Conservation (phyloP, 352 stramenopile genomes). For the Phytophthora pseudosyringae region DNA sequence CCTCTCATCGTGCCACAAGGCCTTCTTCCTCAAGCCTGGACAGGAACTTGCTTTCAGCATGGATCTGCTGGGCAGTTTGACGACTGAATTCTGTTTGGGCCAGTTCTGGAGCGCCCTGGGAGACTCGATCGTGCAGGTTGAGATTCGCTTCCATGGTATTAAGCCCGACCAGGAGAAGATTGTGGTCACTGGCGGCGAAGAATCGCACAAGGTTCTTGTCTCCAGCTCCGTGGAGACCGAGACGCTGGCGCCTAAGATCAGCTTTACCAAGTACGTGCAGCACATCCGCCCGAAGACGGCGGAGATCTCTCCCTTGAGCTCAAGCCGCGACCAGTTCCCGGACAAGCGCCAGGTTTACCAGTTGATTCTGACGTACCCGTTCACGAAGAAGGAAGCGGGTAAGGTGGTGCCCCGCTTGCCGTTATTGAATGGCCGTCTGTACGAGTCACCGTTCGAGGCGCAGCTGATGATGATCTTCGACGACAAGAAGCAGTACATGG, state of each 20-base stretch:
- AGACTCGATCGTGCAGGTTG: slow-evolving; percentile 78
- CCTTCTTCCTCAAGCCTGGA: slow-evolving; percentile 70
- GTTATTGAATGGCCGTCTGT: slow-evolving; percentile 88
- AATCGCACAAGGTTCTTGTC: slow-evolving; percentile 80
- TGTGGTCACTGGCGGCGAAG: slow-evolving; percentile 63
- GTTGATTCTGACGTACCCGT: slow-evolving; percentile 91
- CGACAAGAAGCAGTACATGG: slow-evolving; percentile 93
- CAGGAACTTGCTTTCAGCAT: slow-evolving; percentile 77
- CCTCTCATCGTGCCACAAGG: slow-evolving; percentile 69
- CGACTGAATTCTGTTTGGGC: slow-evolving; percentile 88
- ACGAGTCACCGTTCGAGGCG: slow-evolving; percentile 94
- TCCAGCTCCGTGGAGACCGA: slow-evolving; percentile 78
- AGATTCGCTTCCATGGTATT: slow-evolving; percentile 89
- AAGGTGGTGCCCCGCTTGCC: slow-evolving; percentile 85
- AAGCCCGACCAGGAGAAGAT: slow-evolving; percentile 71
- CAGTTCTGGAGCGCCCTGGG: slow-evolving; percentile 92
- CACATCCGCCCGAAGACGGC: slow-evolving; percentile 79
- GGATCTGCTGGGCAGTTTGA: slow-evolving; percentile 75
- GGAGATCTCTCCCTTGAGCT: slow-evolving; percentile 82
- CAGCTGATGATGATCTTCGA: slow-evolving; percentile 95
- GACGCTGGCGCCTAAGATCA: slow-evolving; percentile 72
- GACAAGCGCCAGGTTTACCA: slow-evolving; percentile 90
- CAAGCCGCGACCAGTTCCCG: slow-evolving; percentile 80
- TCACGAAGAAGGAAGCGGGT: slow-evolving; percentile 85
- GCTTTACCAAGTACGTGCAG: slow-evolving; percentile 87